phyloP scores from a whole-genome alignment of 306 rosid species.

The Cucumis sativus region Cucumber_9930_V3 NC_026657.2:26853501-26854000 shows the following conservation, averaged over 20 bases:
- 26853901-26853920: neutral
- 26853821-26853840: neutral
- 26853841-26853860: neutral
- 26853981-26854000: neutral
- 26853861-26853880: neutral
- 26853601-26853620: neutral
- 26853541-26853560: constrained; percentile 91
- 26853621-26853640: neutral
- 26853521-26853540: constrained; percentile 97
- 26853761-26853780: constrained; percentile 62
- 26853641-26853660: neutral
- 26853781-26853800: constrained; percentile 1
- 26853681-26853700: constrained; percentile 94
- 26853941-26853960: constrained; percentile 1
- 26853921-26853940: neutral
- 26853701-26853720: constrained; percentile 70
- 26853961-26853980: neutral
- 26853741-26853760: constrained; percentile 79
- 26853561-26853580: constrained; percentile 8
- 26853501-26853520: constrained; percentile 14
- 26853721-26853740: constrained; percentile 89
- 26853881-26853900: neutral
- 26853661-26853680: constrained; percentile 53
- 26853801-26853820: neutral
- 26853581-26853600: neutral